Base-by-base conservation (phyloP, 192 early-diverging fungal genomes). In the Coemansia sp. region DNA sequence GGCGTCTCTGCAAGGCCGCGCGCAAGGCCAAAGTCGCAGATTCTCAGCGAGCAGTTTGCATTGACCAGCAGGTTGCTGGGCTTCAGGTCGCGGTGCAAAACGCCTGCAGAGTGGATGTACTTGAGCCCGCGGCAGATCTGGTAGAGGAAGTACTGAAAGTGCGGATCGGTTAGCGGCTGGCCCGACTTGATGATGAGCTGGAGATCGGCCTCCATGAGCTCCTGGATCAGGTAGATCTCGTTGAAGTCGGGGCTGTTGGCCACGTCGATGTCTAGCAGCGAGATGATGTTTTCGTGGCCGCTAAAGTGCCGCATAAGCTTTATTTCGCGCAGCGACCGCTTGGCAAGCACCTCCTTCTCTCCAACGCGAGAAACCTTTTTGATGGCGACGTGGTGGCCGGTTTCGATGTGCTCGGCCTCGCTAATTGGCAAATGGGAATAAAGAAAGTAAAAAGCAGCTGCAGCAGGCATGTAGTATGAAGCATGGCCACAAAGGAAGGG, bases 141-240 rank as follows among this genome's bases (percentile, higher is more conserved):
- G 81, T 95, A 99, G 61, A 97, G 86, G 78, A 99, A 99, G 82
- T 99, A 99, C 74, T 99, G 97, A 70, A 87, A 96, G 78, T 99
- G 97, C 58, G 94, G 90, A 72, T 97, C 93, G 23, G 93, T 92
- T 48, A 99, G 83, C 54, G 88, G 88, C 83, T 99, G 97, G 32
- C 82, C 86, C 5, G 91, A 92, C 54, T 90, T 90, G 80, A 99
- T 95, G 53, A 99, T 95, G 59, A 94, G 89, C 76, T 96, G 92
- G 71, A 99, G 86, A 72, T 99, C 97, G 27, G 97, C 94, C 80
- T 99, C 97, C 97, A 99, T 99, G 20, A 99, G 75, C 65, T 95
- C 97, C 81, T 97, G 93, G 29, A 97, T 94, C 65, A 99, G 83
- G 67, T 98, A 97, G 8, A 98, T 88, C 77, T 98, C 95, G 68